These are phyloP conservation scores for Candida sonorensis DNA, from an alignment of 805 yeast species.

Conservation along the genomic window DNA sequence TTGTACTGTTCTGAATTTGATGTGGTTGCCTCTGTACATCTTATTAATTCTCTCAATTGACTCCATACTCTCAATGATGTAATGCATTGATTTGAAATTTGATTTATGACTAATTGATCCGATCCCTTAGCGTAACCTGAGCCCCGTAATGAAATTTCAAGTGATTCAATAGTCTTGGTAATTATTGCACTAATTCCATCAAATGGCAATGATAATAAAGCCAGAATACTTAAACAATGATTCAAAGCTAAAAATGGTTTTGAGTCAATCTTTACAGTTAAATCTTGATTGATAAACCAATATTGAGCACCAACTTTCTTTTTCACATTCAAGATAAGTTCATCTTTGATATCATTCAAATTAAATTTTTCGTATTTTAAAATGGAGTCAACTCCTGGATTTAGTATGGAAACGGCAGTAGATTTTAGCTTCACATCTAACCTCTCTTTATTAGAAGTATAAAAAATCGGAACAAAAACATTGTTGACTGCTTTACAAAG, in stretches of 20 bases:
- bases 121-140: constrained; percentile 22
- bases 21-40: constrained; percentile 18
- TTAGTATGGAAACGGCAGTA: constrained; percentile 5
- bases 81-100: constrained; percentile 54
- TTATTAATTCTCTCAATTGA: constrained; percentile 27
- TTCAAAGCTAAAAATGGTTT: constrained; percentile 19
- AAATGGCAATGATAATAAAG: constrained; percentile 23
- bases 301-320: constrained; percentile 17
- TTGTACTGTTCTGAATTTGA: constrained; percentile 10
- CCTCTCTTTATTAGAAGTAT: constrained; percentile 37
- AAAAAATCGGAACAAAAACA: constrained; percentile 70
- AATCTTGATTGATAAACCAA: constrained; percentile 22
- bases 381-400: constrained; percentile 7
- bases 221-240: constrained; percentile 17
- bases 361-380: constrained; percentile 3
- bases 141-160: constrained; percentile 63
- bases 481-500: constrained; percentile 84
- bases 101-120: constrained; percentile 40
- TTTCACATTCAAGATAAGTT: constrained; percentile 16
- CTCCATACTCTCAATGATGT: constrained; percentile 47
- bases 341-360: constrained; percentile 13
- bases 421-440: constrained; percentile 13
- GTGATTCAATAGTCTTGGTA: constrained; percentile 51
- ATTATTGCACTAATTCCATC: constrained; percentile 29
- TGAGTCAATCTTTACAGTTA: constrained; percentile 11